A percentile compares a stretch with the other conserved stretches of the same genome.
These are phyloP conservation scores for Amylocystis lapponica DNA, from an alignment of 768 basidiomycete genomes.

Conservation along the genomic window DNA sequence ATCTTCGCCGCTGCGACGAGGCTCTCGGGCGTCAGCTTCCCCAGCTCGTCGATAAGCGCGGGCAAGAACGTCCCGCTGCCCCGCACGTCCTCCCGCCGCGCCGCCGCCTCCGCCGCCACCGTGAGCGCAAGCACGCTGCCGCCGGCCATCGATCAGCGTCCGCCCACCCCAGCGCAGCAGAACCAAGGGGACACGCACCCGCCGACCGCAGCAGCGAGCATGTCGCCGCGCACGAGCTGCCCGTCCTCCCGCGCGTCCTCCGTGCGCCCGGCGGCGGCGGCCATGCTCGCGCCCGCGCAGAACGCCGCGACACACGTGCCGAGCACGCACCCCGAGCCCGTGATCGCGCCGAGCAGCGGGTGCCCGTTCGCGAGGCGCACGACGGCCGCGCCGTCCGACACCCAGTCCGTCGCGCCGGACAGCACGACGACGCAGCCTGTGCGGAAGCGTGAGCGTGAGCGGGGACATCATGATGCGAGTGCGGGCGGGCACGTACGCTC, in stretches of 20 bases:
- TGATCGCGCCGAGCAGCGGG: slow-evolving; percentile 68
- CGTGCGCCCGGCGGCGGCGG: slow-evolving; percentile 22
- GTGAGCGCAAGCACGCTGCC: slow-evolving; percentile 49
- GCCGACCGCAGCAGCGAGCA: slow-evolving; percentile 68
- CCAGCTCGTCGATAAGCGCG: slow-evolving; percentile 61
- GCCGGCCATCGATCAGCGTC: neutral
- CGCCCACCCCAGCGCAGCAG: neutral
- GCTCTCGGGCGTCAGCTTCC: slow-evolving; percentile 33
- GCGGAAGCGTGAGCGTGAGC: neutral
- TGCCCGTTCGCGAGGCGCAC: slow-evolving; percentile 74
- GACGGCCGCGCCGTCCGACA: slow-evolving; percentile 74
- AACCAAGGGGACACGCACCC: slow-evolving; percentile 45
- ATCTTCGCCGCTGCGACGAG: slow-evolving; percentile 25
- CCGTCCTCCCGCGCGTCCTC: slow-evolving; percentile 25
- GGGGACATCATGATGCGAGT: neutral
- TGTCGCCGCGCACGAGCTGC: slow-evolving; percentile 65
- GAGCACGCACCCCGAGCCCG: slow-evolving; percentile 85
- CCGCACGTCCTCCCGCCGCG: slow-evolving; percentile 41
- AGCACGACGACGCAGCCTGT: slow-evolving; percentile 76
- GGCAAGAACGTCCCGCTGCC: slow-evolving; percentile 63
- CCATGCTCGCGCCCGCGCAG: slow-evolving; percentile 60
- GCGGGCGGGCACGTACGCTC: slow-evolving; percentile 58
- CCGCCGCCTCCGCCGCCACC: slow-evolving; percentile 59
- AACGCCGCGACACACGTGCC: slow-evolving; percentile 76
- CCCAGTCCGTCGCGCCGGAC: slow-evolving; percentile 75